A percentile compares a stretch with the other conserved stretches of the same genome.
phyloP scores from a whole-genome alignment of 129 eudicot genomes.

The Erigeron canadensis region DNA sequence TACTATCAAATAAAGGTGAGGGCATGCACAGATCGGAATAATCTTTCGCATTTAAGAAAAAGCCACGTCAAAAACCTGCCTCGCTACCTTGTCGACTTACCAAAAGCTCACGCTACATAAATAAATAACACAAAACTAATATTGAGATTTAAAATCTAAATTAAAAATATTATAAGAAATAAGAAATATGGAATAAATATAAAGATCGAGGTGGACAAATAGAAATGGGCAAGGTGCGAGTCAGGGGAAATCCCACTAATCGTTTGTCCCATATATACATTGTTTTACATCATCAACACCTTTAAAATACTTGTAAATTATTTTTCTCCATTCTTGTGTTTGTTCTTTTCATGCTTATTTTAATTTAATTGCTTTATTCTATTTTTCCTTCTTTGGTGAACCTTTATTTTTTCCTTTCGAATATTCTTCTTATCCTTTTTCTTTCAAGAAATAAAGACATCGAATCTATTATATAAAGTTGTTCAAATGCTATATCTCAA shows the following conservation, averaged over 20 bases:
- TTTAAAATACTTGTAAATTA: slow-evolving; percentile 20
- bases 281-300: slow-evolving; percentile 33
- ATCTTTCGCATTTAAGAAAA: too few species aligned
- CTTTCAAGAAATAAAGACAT: slow-evolving; percentile 3
- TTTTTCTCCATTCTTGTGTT: slow-evolving; percentile 44
- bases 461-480: slow-evolving; percentile 26
- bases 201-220: slow-evolving; percentile 39
- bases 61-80: too few species aligned
- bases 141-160: background rate
- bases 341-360: slow-evolving; percentile 40
- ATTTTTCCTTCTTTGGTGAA: slow-evolving; percentile 17
- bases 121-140: too few species aligned
- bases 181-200: background rate
- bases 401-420: slow-evolving; percentile 28
- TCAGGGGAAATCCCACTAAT: slow-evolving; percentile 55
- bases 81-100: too few species aligned
- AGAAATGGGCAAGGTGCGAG: slow-evolving; percentile 47
- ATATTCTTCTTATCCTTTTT: slow-evolving; percentile 29
- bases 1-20: too few species aligned
- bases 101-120: too few species aligned
- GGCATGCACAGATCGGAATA: too few species aligned
- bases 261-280: slow-evolving; percentile 43
- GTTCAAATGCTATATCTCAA: background rate
- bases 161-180: background rate
- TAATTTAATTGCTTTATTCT: slow-evolving; percentile 43